Conservation (phyloP, 1,139 yeast genomes). For the Sugiyamaella sp. region DNA sequence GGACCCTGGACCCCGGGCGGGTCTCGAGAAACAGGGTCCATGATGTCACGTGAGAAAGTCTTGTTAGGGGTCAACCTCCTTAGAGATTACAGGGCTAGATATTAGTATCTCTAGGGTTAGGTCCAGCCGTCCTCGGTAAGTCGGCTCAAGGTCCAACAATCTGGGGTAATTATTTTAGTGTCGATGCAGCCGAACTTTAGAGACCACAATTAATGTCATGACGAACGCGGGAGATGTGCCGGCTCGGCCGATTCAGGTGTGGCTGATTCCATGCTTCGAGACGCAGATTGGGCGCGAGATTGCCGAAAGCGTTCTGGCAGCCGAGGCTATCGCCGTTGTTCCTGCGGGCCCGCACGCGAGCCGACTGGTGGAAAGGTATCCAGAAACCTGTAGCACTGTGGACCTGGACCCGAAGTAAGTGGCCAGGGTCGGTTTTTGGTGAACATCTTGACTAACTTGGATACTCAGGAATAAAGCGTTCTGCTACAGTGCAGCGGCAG, state of each 20-base stretch:
- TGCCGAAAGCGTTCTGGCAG: constrained; percentile 29
- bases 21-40: too few species aligned
- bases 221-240: constrained; percentile 10
- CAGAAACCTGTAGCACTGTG: constrained; percentile 31
- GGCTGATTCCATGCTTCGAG: constrained; percentile 33
- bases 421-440: too few species aligned
- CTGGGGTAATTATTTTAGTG: not conserved
- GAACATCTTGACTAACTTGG: not conserved
- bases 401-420: constrained; percentile 30
- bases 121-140: too few species aligned
- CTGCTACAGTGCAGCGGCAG: constrained; percentile 39
- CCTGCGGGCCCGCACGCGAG: constrained; percentile 26
- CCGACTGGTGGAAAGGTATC: constrained; percentile 23
- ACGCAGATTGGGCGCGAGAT: constrained; percentile 29
- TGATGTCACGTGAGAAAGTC: too few species aligned
- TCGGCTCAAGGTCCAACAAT: too few species aligned
- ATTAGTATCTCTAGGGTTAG: too few species aligned
- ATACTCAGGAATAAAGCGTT: constrained; percentile 30
- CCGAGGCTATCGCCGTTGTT: constrained; percentile 32
- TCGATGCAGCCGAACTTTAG: too few species aligned
- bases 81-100: too few species aligned
- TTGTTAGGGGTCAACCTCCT: too few species aligned
- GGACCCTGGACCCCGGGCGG: not conserved
- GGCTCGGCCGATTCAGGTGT: constrained; percentile 25
- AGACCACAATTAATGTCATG: too few species aligned